phyloP scores from a whole-genome alignment of 2,329 filamentous ascomycete genomes.

The Diaporthe sp. region DNA sequence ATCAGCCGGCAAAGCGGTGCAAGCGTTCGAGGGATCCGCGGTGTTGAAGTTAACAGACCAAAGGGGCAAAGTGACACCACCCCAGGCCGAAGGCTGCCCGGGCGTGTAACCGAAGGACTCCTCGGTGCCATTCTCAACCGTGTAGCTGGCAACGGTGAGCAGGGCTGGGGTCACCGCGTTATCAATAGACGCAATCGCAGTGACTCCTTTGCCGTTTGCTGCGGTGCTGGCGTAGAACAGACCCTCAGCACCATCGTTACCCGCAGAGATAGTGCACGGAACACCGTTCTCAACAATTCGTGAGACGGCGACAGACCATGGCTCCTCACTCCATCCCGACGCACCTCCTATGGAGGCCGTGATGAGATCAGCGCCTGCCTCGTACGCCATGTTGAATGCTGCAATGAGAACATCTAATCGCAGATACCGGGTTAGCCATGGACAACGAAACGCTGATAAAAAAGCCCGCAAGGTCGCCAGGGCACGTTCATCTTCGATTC shows the following conservation, averaged over 20 bases:
- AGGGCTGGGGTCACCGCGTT: constrained; percentile 59
- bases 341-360: constrained; percentile 67
- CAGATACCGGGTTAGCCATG: background rate
- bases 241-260: constrained; percentile 62
- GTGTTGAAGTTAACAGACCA: constrained; percentile 65
- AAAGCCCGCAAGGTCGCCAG: background rate
- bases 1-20: constrained; percentile 63
- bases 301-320: constrained; percentile 63
- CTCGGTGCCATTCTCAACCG: constrained; percentile 52
- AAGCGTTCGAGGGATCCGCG: constrained; percentile 63
- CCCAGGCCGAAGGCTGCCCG: constrained; percentile 59
- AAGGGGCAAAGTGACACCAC: constrained; percentile 60
- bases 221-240: constrained; percentile 65
- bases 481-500: background rate
- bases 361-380: constrained; percentile 71
- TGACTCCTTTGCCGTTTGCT: constrained; percentile 61
- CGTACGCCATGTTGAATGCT: constrained; percentile 71
- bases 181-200: constrained; percentile 65
- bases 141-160: constrained; percentile 57
- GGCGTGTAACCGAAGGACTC: constrained; percentile 58
- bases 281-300: constrained; percentile 68
- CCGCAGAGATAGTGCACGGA: constrained; percentile 66
- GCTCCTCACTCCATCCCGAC: constrained; percentile 66
- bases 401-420: constrained; percentile 64
- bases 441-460: background rate